Base-by-base conservation (phyloP, 208 protist species). In the Leishmania gerbilli region DNA sequence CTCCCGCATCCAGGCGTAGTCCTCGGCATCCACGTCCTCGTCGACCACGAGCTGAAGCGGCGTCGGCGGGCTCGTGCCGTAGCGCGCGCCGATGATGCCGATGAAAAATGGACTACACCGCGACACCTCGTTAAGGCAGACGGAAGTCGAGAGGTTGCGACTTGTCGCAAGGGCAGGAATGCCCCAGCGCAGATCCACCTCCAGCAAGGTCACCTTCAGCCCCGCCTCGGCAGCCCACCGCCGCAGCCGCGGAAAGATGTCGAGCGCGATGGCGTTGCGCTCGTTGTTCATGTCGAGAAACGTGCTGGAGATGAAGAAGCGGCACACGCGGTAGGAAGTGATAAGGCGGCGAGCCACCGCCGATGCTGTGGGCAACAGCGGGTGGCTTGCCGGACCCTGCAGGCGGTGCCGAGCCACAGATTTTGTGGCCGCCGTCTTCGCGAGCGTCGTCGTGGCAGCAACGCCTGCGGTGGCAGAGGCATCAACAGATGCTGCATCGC, bases 271-370 rank as follows among this genome's bases (percentile, higher is more conserved):
- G 19, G 96, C 85, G 83, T 98, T 97, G 71, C 98, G 93, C 89
- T 99, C 98, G 86, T 96, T 98, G 79, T 99, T 95, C 97, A 99
- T 99, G 90, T 99, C 98, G 17, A 96, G 81, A 83, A 99, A 99
- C 7, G 98, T 99, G 19, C 97, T 99, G 11, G 95, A 98, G 60
- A 99, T 90, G 82, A 99, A 99, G 78, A 99, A 98, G 74, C 97
- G 95, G 55, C 91, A 95, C 47, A 93, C 88, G 17, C 85, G 87
- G 76, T 90, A 90, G 8, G 87, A 79, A 5, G 84, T 85, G 68
- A 86, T 49, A 31, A 83, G 76, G 42, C 77, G 80, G 21, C 87
- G 82, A 27, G 60, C 68, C 65, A 76, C 74, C 37, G 27, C 60
- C 31, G 69, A 31, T 45, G 45, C 45, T 11, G 7, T 11, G 13